Evolutionary conservation across 2,329 filamentous ascomycete genomes (phyloP).

Genomic region (Exophiala sideris): DNA sequence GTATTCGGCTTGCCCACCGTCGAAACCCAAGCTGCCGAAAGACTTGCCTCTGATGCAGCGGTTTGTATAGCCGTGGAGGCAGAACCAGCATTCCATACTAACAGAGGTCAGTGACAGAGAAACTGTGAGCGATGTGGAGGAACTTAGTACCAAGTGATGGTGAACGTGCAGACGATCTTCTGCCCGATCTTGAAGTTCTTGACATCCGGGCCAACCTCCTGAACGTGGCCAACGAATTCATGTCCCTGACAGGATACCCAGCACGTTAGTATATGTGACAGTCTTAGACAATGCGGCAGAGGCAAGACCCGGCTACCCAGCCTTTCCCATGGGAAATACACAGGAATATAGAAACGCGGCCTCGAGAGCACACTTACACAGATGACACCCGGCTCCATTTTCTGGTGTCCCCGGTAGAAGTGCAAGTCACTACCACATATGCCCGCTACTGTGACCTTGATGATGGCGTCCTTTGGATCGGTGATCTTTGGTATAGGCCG

Average conservation of each 20-base stretch:
- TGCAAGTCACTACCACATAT: constrained; percentile 34
- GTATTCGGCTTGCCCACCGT: constrained; percentile 56
- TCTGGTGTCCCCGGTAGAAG: constrained; percentile 52
- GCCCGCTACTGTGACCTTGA: constrained; percentile 32
- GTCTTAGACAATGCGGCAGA: too few relatives aligned
- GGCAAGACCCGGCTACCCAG: too few relatives aligned
- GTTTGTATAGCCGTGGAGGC: constrained; percentile 49
- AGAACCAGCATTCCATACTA: constrained; percentile 54
- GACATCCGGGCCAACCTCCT: constrained; percentile 44
- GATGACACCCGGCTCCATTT: constrained; percentile 46
- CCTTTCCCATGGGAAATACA: too few relatives aligned
- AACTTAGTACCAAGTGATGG: constrained; percentile 39
- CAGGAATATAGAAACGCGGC: too few relatives aligned
- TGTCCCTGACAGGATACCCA: constrained; percentile 42
- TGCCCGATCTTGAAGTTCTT: constrained; percentile 48
- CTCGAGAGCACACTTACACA: constrained; percentile 18
- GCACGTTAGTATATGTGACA: too few relatives aligned
- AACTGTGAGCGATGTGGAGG: too few relatives aligned
- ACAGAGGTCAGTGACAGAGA: constrained; percentile 30
- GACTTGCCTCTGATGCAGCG: constrained; percentile 51
- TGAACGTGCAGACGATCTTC: constrained; percentile 50
- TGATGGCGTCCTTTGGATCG: constrained; percentile 47
- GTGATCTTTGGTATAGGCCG: constrained; percentile 41
- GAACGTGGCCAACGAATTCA: constrained; percentile 51
- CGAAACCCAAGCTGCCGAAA: constrained; percentile 43